Conservation (phyloP, 78 protist species). For the Speleostelium caveatum region DNA sequence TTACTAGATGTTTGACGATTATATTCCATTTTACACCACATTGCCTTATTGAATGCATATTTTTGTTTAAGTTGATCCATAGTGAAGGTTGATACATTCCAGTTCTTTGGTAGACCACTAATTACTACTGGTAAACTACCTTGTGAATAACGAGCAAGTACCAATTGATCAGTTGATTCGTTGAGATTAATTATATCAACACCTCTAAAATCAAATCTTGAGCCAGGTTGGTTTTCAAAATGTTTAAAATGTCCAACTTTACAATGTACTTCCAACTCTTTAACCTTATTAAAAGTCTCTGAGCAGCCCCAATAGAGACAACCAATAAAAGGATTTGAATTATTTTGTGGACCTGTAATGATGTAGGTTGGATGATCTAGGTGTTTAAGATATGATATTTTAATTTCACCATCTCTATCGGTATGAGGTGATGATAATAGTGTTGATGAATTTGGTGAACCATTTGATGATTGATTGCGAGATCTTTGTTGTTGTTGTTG, state of each 20-base stretch:
- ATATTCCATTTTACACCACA: constrained; percentile 29
- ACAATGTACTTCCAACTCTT: background rate
- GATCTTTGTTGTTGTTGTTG: background rate
- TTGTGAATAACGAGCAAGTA: constrained; percentile 9
- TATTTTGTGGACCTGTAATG: background rate
- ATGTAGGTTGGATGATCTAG: constrained; percentile 12
- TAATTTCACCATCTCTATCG: background rate
- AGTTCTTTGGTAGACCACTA: constrained; percentile 41
- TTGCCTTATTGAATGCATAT: background rate
- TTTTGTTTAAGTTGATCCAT: constrained; percentile 27
- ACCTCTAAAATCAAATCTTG: constrained; percentile 13
- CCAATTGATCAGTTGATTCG: constrained; percentile 9
- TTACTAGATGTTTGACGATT: background rate
- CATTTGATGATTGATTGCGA: constrained; percentile 3
- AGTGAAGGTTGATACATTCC: constrained; percentile 20
- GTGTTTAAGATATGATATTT: background rate
- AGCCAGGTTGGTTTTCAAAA: background rate
- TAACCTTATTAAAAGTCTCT: background rate
- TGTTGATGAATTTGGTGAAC: background rate
- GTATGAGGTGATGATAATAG: background rate
- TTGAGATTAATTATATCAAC: constrained; percentile 2
- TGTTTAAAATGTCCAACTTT: background rate
- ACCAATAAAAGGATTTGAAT: background rate
- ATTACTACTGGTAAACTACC: constrained; percentile 17
- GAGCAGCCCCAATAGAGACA: constrained; percentile 17